Evolutionary conservation across 805 yeast species (phyloP).

Genomic region (Zygosaccharomyces rouxii): DNA sequence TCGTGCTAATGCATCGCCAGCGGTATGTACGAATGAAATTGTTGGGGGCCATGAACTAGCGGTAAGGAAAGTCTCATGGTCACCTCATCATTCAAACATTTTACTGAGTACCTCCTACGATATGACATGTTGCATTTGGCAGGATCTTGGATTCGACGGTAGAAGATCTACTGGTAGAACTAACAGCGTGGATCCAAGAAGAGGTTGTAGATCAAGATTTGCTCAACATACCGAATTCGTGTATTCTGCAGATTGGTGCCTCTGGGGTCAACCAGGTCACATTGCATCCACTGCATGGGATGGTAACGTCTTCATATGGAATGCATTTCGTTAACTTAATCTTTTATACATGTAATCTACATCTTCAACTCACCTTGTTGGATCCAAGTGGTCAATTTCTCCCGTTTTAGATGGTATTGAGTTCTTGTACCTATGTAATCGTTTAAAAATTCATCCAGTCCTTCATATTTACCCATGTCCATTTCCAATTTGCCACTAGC

Average conservation of each 20-base stretch:
- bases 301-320: conserved; percentile 90
- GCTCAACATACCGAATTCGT: conserved; percentile 80
- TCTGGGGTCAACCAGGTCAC: conserved; percentile 97
- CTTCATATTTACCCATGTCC: conserved; percentile 24
- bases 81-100: conserved; percentile 75
- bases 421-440: conserved; percentile 41
- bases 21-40: conserved; percentile 63
- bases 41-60: conserved; percentile 82
- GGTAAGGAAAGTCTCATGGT: conserved; percentile 77
- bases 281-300: conserved; percentile 96
- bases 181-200: conserved; percentile 43
- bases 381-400: conserved; percentile 44
- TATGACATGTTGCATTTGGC: conserved; percentile 88
- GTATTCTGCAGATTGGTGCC: conserved; percentile 88
- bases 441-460: conserved; percentile 38
- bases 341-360: conserved; percentile 1
- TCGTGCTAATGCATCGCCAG: conserved; percentile 1
- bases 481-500: conserved; percentile 17
- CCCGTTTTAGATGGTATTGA: conserved; percentile 43
- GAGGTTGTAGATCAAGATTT: conserved; percentile 56
- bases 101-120: conserved; percentile 80
- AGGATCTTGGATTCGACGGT: conserved; percentile 59
- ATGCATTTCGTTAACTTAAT: conserved; percentile 37
- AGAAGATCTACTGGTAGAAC: conserved; percentile 44
- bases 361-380: conserved; percentile 21